Conservation (phyloP, 2,329 filamentous ascomycete genomes). For the Talaromyces rugulosus region DNA sequence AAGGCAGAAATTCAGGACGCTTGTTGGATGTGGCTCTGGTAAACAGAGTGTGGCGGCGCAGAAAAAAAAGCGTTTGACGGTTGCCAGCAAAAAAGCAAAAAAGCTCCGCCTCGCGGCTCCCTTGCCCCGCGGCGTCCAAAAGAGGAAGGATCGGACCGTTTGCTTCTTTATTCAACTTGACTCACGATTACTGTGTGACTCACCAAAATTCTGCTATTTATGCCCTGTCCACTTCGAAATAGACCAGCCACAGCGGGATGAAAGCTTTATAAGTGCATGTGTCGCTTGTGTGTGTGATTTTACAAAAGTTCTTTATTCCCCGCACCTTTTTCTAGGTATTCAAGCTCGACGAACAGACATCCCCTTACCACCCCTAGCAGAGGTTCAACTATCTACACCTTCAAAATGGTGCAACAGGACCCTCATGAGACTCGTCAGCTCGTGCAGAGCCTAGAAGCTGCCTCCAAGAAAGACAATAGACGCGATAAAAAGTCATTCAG, state of each 20-base stretch:
- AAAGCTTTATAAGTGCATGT: neutral
- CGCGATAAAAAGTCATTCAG: constrained; percentile 58
- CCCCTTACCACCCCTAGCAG: neutral
- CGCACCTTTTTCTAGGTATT: neutral
- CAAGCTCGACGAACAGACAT: neutral
- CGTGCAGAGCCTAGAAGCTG: constrained; percentile 58
- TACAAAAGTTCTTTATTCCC: neutral
- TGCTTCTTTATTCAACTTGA: neutral
- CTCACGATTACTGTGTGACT: neutral
- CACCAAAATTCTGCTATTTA: neutral
- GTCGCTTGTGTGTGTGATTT: neutral
- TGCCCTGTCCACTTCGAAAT: neutral
- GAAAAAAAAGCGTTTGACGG: neutral
- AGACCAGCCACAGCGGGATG: neutral
- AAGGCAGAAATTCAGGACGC: neutral
- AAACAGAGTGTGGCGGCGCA: neutral
- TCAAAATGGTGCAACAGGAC: constrained; percentile 64
- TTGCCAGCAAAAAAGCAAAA: neutral
- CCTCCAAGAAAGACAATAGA: constrained; percentile 45
- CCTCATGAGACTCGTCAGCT: constrained; percentile 62
- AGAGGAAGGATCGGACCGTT: constrained; percentile 9
- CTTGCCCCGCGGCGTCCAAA: constrained; percentile 12
- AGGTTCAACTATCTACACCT: neutral
- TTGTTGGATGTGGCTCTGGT: neutral
- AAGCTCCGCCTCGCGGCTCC: constrained; percentile 3